phyloP scores from a whole-genome alignment of 1,284 basidiomycete species.

The Apiotrichum gamsii region DNA sequence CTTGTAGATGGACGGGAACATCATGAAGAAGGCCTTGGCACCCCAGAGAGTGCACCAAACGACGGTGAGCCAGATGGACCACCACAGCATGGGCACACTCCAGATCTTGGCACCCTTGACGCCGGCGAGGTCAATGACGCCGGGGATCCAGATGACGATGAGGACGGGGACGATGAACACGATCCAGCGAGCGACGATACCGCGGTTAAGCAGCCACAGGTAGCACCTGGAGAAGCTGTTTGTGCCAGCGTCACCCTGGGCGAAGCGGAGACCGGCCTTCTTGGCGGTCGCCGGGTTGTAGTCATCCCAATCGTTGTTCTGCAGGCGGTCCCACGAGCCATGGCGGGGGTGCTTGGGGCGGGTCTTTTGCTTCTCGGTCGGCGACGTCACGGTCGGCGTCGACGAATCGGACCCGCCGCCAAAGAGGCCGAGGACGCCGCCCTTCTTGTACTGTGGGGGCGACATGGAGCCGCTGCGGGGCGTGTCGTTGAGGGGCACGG shows the following conservation, averaged over 20 bases:
- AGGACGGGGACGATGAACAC: constrained; percentile 70
- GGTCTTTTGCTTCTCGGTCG: background rate
- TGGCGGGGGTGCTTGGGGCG: background rate
- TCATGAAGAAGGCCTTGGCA: constrained; percentile 59
- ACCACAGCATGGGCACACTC: constrained; percentile 56
- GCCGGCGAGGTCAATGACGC: constrained; percentile 62
- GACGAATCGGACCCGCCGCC: background rate
- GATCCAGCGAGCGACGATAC: constrained; percentile 72
- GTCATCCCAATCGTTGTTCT: constrained; percentile 41
- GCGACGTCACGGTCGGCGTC: background rate
- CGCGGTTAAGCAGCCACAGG: constrained; percentile 67
- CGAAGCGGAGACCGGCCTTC: constrained; percentile 42
- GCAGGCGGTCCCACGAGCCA: constrained; percentile 29
- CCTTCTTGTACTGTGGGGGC: background rate
- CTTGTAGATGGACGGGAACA: constrained; percentile 57
- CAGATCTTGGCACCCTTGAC: constrained; percentile 54
- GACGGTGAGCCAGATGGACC: constrained; percentile 79
- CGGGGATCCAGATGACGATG: constrained; percentile 63
- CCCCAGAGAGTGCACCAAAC: constrained; percentile 84
- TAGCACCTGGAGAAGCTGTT: constrained; percentile 50
- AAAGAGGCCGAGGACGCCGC: too few species aligned
- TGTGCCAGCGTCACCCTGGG: constrained; percentile 47
- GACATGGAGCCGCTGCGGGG: background rate
- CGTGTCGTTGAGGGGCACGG: background rate
- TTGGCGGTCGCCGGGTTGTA: constrained; percentile 42